Evolutionary conservation across 257 asterid species (phyloP), one percentile per base, ranked within the genome.

Genomic region (Jasminum sambac): DNA sequence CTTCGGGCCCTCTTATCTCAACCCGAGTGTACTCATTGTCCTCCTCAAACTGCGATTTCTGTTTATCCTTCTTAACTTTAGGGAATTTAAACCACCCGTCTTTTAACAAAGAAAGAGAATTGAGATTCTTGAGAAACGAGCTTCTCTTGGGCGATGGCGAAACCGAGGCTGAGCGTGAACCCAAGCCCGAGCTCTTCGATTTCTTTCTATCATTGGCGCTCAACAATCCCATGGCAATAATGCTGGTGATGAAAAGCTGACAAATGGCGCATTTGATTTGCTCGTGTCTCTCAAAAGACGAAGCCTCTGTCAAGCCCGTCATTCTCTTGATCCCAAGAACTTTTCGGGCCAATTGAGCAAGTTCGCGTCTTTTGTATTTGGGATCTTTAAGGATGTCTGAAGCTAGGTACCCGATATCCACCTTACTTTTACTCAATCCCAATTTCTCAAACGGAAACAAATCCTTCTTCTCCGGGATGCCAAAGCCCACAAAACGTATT

Each of bases 221-320:
- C 67, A 87, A 60, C 64, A 93, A 36, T 14, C 88, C 80, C 83
- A 88, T 81, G 4, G 89, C 97, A 7, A 90, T 90, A 3, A 86
- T 79, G n/a, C 76, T 86, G 0, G 95, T 83, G 43, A 93, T 78
- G 40, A 93, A 90, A 13, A 90, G 92, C 79, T 85, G 95, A 74
- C 96, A 90, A 60, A 93, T 90, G 1, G 89, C 85, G 16, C 84
- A 79, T 72, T 90, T 93, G 1, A 93, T 82, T 67, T 81, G 90
- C 63, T 87, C 96, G 10, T 93, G 95, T 71, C 92, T 82, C 84
- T 85, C 88, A 0, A 85, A 88, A 39, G 97, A 86, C 0, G 95
- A 84, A 8, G 92, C 87, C 16, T 90, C 89, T 0, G 96, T 84
- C 11, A 90, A 58, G 19, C 96, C 97, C 8, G 78, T 62, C 96